Conservation (phyloP, 148 eudicot genomes). For the Salicornia ramosissima region DNA sequence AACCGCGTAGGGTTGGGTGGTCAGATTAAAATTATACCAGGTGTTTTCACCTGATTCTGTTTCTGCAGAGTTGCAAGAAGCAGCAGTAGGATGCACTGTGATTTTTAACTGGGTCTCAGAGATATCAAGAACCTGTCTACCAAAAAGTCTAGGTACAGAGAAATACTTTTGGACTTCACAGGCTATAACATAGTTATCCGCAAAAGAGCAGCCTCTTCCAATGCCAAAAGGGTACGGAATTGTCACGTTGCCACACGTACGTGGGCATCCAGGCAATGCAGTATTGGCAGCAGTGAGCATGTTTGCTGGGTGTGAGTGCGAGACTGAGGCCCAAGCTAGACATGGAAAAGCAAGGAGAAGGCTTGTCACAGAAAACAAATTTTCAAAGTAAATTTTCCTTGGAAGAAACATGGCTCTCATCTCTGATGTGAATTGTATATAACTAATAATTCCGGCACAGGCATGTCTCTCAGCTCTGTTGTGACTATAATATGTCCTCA, state of each 20-base stretch:
- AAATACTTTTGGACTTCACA: background rate
- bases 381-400: background rate
- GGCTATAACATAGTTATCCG: slow-evolving; percentile 8
- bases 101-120: slow-evolving; percentile 18
- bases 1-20: background rate
- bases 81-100: slow-evolving; percentile 4
- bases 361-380: background rate
- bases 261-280: slow-evolving; percentile 19
- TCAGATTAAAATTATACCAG: background rate
- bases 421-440: background rate
- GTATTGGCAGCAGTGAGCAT: slow-evolving; percentile 20
- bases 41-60: background rate
- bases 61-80: slow-evolving; percentile 8
- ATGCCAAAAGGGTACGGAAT: slow-evolving; percentile 28
- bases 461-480: too few relatives aligned
- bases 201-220: slow-evolving; percentile 17
- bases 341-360: slow-evolving; percentile 6
- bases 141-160: slow-evolving; percentile 8
- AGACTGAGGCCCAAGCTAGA: background rate
- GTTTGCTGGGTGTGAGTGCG: background rate
- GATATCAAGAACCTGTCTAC: slow-evolving; percentile 11
- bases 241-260: slow-evolving; percentile 26
- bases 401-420: background rate
- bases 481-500: too few relatives aligned
- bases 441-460: background rate